Percentiles rank a stretch among this genome's conserved stretches.
phyloP scores from a whole-genome alignment of 306 rosid genomes.

The Urtica urens region DNA sequence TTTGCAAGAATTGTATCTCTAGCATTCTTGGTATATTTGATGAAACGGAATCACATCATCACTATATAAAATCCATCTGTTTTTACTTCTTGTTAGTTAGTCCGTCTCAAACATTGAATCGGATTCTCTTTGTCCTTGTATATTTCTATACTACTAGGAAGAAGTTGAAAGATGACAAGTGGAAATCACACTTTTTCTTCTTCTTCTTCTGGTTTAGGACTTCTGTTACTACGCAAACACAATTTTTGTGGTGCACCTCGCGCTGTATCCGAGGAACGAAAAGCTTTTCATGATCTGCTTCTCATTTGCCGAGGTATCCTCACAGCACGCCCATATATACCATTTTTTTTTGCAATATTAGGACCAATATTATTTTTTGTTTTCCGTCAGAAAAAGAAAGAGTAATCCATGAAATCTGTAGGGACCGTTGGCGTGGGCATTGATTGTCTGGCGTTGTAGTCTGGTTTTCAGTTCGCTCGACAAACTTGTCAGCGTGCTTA shows the following conservation, averaged over 20 bases:
- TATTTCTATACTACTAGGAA: not conserved
- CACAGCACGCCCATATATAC: too few relatives aligned
- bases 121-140: not conserved
- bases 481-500: conserved; percentile 86
- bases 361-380: not conserved
- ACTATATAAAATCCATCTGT: too few relatives aligned
- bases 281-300: conserved; percentile 91
- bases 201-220: conserved; percentile 41
- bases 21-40: not conserved
- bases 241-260: conserved; percentile 73
- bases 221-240: conserved; percentile 95
- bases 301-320: conserved; percentile 90
- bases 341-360: not conserved
- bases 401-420: conserved; percentile 19
- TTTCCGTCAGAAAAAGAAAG: conserved; percentile 10
- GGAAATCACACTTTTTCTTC: too few relatives aligned
- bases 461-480: conserved; percentile 87
- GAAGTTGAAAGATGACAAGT: too few relatives aligned
- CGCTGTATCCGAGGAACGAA: conserved; percentile 60
- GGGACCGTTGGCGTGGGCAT: conserved; percentile 98
- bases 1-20: not conserved
- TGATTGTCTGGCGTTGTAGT: conserved; percentile 98
- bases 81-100: too few relatives aligned
- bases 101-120: too few relatives aligned
- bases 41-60: not conserved